Conservation (phyloP, 2,329 filamentous ascomycete genomes). For the Alternaria gansuensis region DNA sequence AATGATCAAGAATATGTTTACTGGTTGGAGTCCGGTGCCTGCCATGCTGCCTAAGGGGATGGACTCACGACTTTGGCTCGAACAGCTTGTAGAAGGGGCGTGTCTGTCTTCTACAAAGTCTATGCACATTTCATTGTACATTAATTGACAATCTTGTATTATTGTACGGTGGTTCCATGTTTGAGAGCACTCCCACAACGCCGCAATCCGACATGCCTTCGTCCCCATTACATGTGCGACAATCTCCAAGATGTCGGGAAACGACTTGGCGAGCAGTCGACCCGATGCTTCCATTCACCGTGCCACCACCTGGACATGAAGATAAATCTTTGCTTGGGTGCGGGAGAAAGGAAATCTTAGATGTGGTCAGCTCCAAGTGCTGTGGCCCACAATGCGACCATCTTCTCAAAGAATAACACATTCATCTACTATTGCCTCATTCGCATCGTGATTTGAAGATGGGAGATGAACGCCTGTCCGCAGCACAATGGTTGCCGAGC, state of each 20-base stretch:
- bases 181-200: background rate
- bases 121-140: no score
- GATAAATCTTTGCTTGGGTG: background rate
- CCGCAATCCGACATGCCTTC: background rate
- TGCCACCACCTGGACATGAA: background rate
- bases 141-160: no score
- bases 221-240: background rate
- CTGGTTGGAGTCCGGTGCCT: conserved; percentile 12
- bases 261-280: background rate
- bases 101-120: no score
- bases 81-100: no score
- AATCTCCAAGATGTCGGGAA: background rate
- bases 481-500: no score
- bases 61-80: no score
- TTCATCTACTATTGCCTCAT: no score
- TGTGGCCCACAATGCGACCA: background rate
- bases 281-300: background rate
- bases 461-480: no score
- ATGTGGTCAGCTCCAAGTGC: background rate
- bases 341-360: background rate
- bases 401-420: no score
- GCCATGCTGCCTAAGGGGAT: no score
- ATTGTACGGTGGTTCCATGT: no score
- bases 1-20: conserved; percentile 15
- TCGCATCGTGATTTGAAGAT: no score